Evolutionary conservation across 2,329 filamentous ascomycete genomes (phyloP).

Genomic region (Sclerotinia minor): DNA sequence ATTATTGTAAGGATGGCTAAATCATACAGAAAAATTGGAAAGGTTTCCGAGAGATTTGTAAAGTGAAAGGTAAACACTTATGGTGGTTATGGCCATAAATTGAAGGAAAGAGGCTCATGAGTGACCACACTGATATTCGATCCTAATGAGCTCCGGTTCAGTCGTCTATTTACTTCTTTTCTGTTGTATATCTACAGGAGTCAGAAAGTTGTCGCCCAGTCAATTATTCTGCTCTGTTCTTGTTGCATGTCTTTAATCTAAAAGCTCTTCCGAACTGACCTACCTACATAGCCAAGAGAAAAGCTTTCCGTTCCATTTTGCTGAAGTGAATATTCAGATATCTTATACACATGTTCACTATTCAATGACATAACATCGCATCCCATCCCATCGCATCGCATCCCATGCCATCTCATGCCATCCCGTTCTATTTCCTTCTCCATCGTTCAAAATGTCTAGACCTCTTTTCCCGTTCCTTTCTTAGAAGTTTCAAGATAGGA

Average conservation of each 20-base stretch:
- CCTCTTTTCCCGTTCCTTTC: background rate
- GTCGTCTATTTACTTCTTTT: too few species aligned
- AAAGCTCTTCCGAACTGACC: background rate
- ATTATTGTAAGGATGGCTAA: background rate
- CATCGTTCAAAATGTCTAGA: too few species aligned
- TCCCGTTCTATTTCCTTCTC: background rate
- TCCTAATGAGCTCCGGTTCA: background rate
- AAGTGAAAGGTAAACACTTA: background rate
- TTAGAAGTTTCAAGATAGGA: background rate
- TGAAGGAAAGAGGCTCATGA: background rate
- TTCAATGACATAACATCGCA: background rate
- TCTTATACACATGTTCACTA: background rate
- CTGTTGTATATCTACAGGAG: too few species aligned
- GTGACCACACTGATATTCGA: background rate
- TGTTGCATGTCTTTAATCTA: too few species aligned
- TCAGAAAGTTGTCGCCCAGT: too few species aligned
- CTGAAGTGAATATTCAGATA: background rate
- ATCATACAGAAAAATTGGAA: background rate
- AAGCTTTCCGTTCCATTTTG: background rate
- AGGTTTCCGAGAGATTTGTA: background rate
- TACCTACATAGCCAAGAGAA: background rate
- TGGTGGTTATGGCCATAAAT: background rate
- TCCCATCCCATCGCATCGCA: background rate
- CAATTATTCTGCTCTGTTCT: too few species aligned
- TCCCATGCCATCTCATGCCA: background rate